Conservation (phyloP, 345 rosid species). For the Rhodomyrtus tomentosa region DNA sequence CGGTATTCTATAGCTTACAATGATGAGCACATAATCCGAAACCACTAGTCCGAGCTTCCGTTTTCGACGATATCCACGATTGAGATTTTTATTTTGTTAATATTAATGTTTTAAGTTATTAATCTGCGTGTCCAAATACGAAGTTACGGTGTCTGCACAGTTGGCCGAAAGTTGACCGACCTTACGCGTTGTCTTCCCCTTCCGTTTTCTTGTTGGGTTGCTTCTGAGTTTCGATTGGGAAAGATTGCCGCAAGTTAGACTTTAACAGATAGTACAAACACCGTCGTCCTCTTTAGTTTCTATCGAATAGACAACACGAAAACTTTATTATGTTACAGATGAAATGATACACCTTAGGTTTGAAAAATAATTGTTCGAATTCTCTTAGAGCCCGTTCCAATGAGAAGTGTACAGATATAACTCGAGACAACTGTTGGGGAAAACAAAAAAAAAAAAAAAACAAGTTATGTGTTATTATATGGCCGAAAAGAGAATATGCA, state of each 20-base stretch:
- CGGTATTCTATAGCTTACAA: no score
- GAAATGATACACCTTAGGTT: no score
- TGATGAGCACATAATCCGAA: no score
- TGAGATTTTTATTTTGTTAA: no score
- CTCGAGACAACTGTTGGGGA: not conserved
- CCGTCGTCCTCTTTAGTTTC: not conserved
- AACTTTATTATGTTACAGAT: no score
- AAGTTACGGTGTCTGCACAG: no score
- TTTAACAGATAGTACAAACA: not conserved
- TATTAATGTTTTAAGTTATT: no score
- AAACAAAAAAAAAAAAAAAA: not conserved
- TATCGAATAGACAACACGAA: not conserved
- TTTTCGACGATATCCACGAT: no score
- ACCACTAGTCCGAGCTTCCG: no score
- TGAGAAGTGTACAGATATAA: not conserved
- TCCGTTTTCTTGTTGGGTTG: not conserved
- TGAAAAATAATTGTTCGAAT: no score
- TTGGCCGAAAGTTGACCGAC: fast-evolving
- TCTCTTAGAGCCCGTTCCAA: not conserved
- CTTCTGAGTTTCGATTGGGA: not conserved
- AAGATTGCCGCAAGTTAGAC: not conserved
- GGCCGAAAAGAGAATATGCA: not conserved
- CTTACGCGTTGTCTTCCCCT: not conserved
- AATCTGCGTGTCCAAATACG: no score
- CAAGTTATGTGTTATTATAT: not conserved